Conservation (phyloP, 257 asterid species). For the Gentiana dahurica region DNA sequence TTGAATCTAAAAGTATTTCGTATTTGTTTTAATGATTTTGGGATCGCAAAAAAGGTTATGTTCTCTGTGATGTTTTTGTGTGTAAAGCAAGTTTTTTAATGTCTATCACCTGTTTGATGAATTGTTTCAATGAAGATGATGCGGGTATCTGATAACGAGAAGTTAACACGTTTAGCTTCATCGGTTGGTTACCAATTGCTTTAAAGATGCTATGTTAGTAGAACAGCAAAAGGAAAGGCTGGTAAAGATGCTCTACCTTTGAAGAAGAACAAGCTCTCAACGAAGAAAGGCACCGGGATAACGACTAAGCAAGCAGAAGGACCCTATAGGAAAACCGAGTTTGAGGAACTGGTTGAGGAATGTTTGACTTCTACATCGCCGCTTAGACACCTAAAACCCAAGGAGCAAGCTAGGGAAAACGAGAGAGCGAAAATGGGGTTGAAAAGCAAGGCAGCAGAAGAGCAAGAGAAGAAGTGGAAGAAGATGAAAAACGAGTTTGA, state of each 20-base stretch:
- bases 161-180: slow-evolving; percentile 32
- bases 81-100: no score
- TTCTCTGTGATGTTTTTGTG: no score
- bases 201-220: slow-evolving; percentile 78
- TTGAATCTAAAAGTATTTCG: no score
- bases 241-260: slow-evolving; percentile 45
- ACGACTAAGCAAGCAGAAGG: slow-evolving; percentile 29
- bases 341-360: slow-evolving; percentile 52
- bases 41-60: no score
- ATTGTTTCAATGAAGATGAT: slow-evolving; percentile 15
- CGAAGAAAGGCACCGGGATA: slow-evolving; percentile 47
- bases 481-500: slow-evolving; percentile 36
- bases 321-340: slow-evolving; percentile 44
- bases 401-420: slow-evolving; percentile 56
- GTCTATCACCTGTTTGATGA: no score
- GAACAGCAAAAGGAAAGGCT: slow-evolving; percentile 85
- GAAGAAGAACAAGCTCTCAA: slow-evolving; percentile 55
- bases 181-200: slow-evolving; percentile 38
- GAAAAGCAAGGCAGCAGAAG: slow-evolving; percentile 47
- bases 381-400: slow-evolving; percentile 59
- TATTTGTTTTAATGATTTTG: no score
- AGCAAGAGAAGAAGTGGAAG: slow-evolving; percentile 50
- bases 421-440: slow-evolving; percentile 81
- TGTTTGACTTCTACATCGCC: slow-evolving; percentile 66
- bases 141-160: slow-evolving; percentile 27